Conservation (phyloP, 2,329 filamentous ascomycete genomes). For the Penicillium olsonii region DNA sequence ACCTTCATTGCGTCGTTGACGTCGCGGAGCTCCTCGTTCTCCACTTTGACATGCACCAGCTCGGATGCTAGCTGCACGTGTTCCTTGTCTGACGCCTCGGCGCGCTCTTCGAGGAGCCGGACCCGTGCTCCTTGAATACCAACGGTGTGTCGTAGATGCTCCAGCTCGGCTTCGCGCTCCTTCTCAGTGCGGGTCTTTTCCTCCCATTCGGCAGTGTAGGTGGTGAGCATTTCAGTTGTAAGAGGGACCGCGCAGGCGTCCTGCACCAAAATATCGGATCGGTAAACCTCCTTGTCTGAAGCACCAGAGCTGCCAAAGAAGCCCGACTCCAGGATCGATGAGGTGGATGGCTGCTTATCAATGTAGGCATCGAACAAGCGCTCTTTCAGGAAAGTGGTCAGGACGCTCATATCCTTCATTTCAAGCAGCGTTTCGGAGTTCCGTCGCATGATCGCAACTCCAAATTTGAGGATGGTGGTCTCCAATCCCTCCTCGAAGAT, state of each 20-base stretch:
- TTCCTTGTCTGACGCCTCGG: slow-evolving; percentile 85
- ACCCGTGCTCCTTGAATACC: slow-evolving; percentile 70
- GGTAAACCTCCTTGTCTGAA: slow-evolving; percentile 92
- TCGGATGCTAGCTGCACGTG: slow-evolving; percentile 90
- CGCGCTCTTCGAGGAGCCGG: slow-evolving; percentile 82
- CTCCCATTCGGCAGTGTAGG: slow-evolving; percentile 86
- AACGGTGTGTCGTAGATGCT: slow-evolving; percentile 68
- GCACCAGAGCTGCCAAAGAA: slow-evolving; percentile 93
- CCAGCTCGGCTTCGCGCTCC: slow-evolving; percentile 79
- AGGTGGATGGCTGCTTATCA: slow-evolving; percentile 88
- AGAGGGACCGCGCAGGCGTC: slow-evolving; percentile 90
- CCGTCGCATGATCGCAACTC: slow-evolving; percentile 93
- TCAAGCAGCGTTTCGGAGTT: slow-evolving; percentile 75
- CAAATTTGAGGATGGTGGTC: slow-evolving; percentile 86
- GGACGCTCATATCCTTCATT: slow-evolving; percentile 87
- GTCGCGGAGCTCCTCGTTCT: slow-evolving; percentile 86
- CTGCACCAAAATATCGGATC: slow-evolving; percentile 87
- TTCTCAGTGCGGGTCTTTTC: slow-evolving; percentile 82
- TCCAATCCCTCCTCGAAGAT: slow-evolving; percentile 91
- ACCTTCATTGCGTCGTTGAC: slow-evolving; percentile 84
- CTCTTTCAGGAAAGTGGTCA: slow-evolving; percentile 91
- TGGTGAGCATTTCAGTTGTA: slow-evolving; percentile 75
- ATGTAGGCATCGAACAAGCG: slow-evolving; percentile 96
- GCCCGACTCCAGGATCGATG: slow-evolving; percentile 88
- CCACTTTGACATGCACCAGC: slow-evolving; percentile 86